A percentile compares a stretch with the other conserved stretches of the same genome.
These are phyloP conservation scores for Globisporangium nagaii DNA, from an alignment of 352 stramenopile species.

Conservation along the genomic window DNA sequence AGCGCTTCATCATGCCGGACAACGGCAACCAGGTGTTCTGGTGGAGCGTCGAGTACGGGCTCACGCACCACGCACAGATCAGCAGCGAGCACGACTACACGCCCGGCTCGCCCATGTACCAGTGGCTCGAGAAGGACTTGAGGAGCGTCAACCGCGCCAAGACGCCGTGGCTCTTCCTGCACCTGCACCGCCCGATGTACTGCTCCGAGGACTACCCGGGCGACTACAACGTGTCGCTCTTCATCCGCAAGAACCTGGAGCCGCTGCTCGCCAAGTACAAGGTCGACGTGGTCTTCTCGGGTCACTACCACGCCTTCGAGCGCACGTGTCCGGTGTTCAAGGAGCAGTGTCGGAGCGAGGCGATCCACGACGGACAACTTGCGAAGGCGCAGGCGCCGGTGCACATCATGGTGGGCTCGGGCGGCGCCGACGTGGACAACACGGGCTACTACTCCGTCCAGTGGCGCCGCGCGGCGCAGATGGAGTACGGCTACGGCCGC, in stretches of 20 bases:
- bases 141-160: conserved; percentile 68
- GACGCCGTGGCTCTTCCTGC: conserved; percentile 91
- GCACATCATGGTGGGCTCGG: conserved; percentile 84
- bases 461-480: conserved; percentile 49
- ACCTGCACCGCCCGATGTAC: conserved; percentile 89
- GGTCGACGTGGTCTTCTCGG: conserved; percentile 88
- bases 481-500: conserved; percentile 71
- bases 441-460: conserved; percentile 52
- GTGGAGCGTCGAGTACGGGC: conserved; percentile 87
- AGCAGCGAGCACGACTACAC: conserved; percentile 89
- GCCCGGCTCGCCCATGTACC: conserved; percentile 77
- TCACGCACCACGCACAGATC: conserved; percentile 90
- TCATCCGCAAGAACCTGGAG: conserved; percentile 87
- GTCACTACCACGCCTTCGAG: conserved; percentile 92
- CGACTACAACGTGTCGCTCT: conserved; percentile 62
- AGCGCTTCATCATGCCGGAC: conserved; percentile 50
- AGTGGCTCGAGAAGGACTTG: conserved; percentile 86
- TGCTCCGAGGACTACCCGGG: conserved; percentile 54
- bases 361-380: conserved; percentile 19
- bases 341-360: conserved; percentile 60
- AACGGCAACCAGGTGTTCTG: conserved; percentile 67
- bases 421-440: conserved; percentile 64
- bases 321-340: conserved; percentile 82
- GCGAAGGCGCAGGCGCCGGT: conserved; percentile 44
- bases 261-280: conserved; percentile 79